Evolutionary conservation across 2,329 filamentous ascomycete species (phyloP), one percentile per base, ranked within the genome.

Genomic region (Cladophialophora immunda): DNA sequence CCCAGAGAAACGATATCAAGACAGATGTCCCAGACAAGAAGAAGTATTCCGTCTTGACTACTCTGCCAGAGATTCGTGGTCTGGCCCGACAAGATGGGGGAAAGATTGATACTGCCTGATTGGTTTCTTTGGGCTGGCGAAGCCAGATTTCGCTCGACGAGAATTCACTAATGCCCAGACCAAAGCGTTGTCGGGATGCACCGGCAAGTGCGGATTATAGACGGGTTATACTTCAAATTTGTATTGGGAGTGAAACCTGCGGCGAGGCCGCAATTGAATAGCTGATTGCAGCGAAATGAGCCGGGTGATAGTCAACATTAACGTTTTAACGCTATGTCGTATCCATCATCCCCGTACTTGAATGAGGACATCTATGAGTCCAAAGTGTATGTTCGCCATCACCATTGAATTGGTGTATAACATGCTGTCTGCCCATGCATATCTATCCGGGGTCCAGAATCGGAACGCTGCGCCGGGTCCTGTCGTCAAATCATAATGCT

Each of bases 1-100:
- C 34, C 7, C 41, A n/a, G n/a, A 36, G 13, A 19, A 52, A 25
- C n/a, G 47, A 47, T 19, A 22, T 38, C 30, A 53, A 25, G 19
- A 9, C 32, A 25, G n/a, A 25, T 9, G 29, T 30, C 15, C 47
- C 45, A 50, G 47, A 54, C 9, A 41, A 36, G 30, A 53, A 36
- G 30, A 52, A 52, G 45, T 54, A 36, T 34, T 36, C 58, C 25
- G 47, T 30, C 11, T 30, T 38, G 29, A 29, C 58, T 32, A 9
- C 30, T 6, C 30, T 54, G 4, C 30, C 58, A 11, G 29, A 61
- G 45, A 29, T 54, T 15, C 4, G 15, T 13, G 45, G 22, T 19
- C 3, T 54, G n/a, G 22, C 41, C n/a, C 30, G 57, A 30, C 3
- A 25, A 47, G 11, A 9, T 25, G 6, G 11, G 11, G n/a, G 41